These are phyloP conservation scores for Monoraphidium neglectum DNA, from an alignment of 139 green algal species.

Conservation along the genomic window DNA sequence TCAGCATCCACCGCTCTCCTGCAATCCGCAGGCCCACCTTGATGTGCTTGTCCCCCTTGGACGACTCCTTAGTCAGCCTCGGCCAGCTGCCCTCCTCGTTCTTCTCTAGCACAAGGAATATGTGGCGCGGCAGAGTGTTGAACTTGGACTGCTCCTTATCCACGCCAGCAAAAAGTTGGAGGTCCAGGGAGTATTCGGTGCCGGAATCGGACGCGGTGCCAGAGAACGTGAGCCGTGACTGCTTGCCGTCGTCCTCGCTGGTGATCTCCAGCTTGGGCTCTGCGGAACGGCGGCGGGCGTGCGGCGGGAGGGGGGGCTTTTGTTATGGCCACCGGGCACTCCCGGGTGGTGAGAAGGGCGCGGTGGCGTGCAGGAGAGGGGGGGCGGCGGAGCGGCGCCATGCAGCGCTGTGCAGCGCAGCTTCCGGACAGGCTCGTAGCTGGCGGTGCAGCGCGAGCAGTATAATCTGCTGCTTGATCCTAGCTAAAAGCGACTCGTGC, in stretches of 20 bases:
- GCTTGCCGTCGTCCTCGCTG: constrained; percentile 53
- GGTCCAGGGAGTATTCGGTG: constrained; percentile 57
- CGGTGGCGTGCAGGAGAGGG: background rate
- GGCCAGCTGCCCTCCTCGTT: constrained; percentile 56
- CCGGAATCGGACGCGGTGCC: constrained; percentile 41
- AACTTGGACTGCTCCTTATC: constrained; percentile 67
- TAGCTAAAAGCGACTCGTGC: too few species aligned
- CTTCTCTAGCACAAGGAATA: constrained; percentile 69
- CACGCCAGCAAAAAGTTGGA: constrained; percentile 58
- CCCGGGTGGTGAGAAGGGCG: background rate
- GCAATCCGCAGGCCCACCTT: too few species aligned
- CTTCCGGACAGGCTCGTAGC: background rate
- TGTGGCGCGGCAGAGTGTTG: constrained; percentile 46
- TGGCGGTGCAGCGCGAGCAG: background rate
- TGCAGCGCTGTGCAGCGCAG: background rate
- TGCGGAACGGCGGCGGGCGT: background rate
- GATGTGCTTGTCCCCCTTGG: constrained; percentile 24
- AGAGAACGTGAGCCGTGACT: constrained; percentile 51
- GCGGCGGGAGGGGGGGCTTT: background rate
- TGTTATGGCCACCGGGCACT: background rate
- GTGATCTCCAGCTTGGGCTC: constrained; percentile 58
- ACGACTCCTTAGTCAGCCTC: constrained; percentile 51
- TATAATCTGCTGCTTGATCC: background rate
- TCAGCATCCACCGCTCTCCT: too few species aligned
- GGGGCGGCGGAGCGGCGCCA: background rate